Conservation (phyloP, 371 early-diverging fungal species). For the Mortierella sp. region DNA sequence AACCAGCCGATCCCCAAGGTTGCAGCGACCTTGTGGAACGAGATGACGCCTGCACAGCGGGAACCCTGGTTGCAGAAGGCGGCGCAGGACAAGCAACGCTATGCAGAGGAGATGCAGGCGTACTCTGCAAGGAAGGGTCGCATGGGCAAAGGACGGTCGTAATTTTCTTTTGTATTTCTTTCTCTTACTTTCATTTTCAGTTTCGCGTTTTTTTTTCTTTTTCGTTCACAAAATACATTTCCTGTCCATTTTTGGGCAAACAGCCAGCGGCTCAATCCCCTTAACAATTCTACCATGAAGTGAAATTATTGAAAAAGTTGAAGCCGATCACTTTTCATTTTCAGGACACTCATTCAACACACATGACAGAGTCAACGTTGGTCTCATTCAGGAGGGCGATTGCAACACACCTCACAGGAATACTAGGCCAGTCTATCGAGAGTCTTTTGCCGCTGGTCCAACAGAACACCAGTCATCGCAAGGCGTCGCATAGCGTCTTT, state of each 20-base stretch:
- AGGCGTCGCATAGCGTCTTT: conserved; percentile 35
- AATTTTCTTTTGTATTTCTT: neutral
- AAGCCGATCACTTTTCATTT: neutral
- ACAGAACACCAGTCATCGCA: conserved; percentile 34
- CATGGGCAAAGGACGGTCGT: conserved; percentile 29
- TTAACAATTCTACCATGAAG: neutral
- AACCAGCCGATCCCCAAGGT: conserved; percentile 76
- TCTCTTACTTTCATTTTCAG: neutral
- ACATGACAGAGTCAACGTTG: conserved; percentile 18
- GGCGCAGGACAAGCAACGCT: conserved; percentile 78
- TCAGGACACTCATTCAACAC: neutral
- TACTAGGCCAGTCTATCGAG: conserved; percentile 14
- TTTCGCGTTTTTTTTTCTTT: neutral
- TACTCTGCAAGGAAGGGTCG: conserved; percentile 60
- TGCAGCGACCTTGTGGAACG: conserved; percentile 76
- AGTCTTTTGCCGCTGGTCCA: conserved; percentile 32
- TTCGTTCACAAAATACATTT: neutral
- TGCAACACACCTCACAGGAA: conserved; percentile 30
- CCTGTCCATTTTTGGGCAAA: neutral
- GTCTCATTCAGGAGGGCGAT: conserved; percentile 25
- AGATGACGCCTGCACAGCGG: conserved; percentile 64
- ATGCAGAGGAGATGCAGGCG: conserved; percentile 76
- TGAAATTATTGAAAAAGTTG: neutral
- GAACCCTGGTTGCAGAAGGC: conserved; percentile 76
- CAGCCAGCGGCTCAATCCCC: neutral